Evolutionary conservation across 2,329 filamentous ascomycete species (phyloP).

Genomic region (Blastomyces emzantsi): DNA sequence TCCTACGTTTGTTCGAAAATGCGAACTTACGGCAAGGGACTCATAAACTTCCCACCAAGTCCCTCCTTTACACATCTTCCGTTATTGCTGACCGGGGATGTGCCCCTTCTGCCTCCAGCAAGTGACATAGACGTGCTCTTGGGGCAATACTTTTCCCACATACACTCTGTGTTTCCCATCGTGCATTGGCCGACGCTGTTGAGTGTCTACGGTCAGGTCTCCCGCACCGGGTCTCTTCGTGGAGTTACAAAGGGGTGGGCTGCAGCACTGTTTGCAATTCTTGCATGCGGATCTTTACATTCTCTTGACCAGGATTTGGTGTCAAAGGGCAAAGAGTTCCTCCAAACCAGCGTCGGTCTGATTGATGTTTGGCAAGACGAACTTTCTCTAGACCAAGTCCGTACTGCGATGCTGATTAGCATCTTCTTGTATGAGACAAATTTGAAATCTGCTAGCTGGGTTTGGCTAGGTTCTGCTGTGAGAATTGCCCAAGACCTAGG

Average conservation of each 20-base stretch:
- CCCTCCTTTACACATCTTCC: conserved; percentile 50
- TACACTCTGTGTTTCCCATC: conserved; percentile 75
- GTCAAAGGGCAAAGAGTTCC: conserved; percentile 54
- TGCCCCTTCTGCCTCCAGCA: conserved; percentile 61
- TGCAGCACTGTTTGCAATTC: conserved; percentile 69
- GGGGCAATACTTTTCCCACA: conserved; percentile 62
- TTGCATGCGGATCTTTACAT: conserved; percentile 75
- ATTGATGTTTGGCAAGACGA: conserved; percentile 77
- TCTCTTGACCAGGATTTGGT: conserved; percentile 48
- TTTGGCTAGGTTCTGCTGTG: conserved; percentile 73
- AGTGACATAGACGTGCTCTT: conserved; percentile 63
- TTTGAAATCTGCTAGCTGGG: conserved; percentile 73
- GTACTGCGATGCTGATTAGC: conserved; percentile 62
- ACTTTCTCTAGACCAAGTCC: conserved; percentile 64
- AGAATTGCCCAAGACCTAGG: conserved; percentile 75
- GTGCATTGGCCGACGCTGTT: conserved; percentile 82
- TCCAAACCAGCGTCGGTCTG: conserved; percentile 60
- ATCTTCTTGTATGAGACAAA: conserved; percentile 82
- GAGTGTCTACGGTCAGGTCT: conserved; percentile 65
- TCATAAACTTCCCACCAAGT: conserved; percentile 68
- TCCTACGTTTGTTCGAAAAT: conserved; percentile 64
- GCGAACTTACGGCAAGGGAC: conserved; percentile 61
- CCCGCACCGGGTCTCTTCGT: conserved; percentile 54
- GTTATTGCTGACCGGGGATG: conserved; percentile 39
- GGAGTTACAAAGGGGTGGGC: conserved; percentile 61